These are phyloP conservation scores for Harringtonia aguacate DNA, from an alignment of 2,329 filamentous ascomycete species.

Conservation along the genomic window DNA sequence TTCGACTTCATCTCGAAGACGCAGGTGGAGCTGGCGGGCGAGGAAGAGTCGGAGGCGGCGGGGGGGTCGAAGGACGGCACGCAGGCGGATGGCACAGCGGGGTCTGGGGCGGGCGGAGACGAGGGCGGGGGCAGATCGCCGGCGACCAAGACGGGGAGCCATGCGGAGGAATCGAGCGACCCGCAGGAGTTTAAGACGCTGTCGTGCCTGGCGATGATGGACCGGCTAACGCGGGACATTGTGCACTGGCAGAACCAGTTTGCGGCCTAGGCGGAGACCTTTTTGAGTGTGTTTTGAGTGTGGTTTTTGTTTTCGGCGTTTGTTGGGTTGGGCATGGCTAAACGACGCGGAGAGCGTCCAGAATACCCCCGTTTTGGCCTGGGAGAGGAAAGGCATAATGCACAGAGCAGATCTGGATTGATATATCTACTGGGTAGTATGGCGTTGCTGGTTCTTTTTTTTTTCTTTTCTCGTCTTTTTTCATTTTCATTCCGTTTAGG, in stretches of 20 bases:
- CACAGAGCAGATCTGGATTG: too few relatives aligned
- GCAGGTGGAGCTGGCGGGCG: constrained; percentile 74
- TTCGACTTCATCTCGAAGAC: constrained; percentile 84
- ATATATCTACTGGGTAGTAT: too few relatives aligned
- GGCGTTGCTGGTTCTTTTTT: too few relatives aligned
- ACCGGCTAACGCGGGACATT: constrained; percentile 67
- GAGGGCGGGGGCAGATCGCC: constrained; percentile 3
- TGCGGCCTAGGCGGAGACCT: constrained; percentile 17
- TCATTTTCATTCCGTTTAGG: too few relatives aligned
- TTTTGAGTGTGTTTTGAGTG: not conserved
- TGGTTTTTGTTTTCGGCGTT: not conserved
- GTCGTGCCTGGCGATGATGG: constrained; percentile 83
- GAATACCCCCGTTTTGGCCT: not conserved
- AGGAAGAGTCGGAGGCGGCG: constrained; percentile 18
- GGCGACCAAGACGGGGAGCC: not conserved
- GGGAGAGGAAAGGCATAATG: not conserved
- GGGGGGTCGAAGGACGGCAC: constrained; percentile 14
- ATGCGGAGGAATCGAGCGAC: not conserved
- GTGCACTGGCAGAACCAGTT: constrained; percentile 78
- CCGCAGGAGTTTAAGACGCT: constrained; percentile 59
- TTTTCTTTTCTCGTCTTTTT: too few relatives aligned
- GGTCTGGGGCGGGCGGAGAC: too few relatives aligned
- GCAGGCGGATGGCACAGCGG: not conserved
- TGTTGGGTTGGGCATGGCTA: not conserved
- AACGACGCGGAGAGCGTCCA: not conserved